Evolutionary conservation across 345 rosid species (phyloP).

Genomic region (Melaleuca alternifolia): DNA sequence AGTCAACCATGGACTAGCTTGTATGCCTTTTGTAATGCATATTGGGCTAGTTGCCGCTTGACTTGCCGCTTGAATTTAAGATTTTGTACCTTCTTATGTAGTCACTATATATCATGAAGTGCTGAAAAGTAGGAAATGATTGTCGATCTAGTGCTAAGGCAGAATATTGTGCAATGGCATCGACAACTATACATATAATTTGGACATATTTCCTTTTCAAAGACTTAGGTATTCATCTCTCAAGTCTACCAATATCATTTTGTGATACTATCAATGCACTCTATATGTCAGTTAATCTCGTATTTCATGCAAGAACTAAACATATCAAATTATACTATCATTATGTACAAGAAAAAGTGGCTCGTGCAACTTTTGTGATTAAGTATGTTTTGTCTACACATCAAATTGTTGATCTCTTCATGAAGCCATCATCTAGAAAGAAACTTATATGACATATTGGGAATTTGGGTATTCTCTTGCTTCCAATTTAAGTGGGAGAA

Average conservation of each 20-base stretch:
- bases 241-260: background rate
- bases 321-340: background rate
- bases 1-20: background rate
- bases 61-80: background rate
- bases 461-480: too few species aligned
- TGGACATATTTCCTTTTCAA: background rate
- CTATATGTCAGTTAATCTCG: background rate
- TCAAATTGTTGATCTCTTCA: accelerated
- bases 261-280: background rate
- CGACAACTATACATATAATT: background rate
- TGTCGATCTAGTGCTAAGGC: background rate
- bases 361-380: accelerated
- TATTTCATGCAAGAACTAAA: background rate
- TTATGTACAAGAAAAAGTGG: background rate
- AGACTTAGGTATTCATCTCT: accelerated
- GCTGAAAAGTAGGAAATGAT: accelerated
- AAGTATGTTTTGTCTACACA: background rate
- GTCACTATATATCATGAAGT: background rate
- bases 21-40: background rate
- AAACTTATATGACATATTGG: too few species aligned
- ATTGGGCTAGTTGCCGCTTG: background rate
- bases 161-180: background rate
- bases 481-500: too few species aligned
- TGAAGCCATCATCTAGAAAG: too few species aligned
- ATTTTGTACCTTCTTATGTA: background rate